Evolutionary conservation across 352 stramenopile species (phyloP).

Genomic region (Globisporangium okanoganense): DNA sequence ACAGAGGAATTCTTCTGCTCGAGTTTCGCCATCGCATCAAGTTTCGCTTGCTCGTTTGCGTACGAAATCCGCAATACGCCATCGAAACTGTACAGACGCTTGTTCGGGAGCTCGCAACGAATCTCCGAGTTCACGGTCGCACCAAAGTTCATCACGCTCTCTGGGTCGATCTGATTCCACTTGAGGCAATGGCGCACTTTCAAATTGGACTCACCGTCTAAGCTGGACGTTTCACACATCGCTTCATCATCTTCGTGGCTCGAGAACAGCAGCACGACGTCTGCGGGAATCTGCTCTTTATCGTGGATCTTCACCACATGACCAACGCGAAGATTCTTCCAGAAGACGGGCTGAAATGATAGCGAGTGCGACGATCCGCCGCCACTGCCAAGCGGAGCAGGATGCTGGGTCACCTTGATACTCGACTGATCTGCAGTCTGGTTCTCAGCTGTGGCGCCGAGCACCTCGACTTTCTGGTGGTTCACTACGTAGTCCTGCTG

Average conservation of each 20-base stretch:
- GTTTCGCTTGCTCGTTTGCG: slow-evolving; percentile 24
- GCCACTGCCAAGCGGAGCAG: neutral
- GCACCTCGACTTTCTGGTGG: slow-evolving; percentile 48
- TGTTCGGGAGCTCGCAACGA: slow-evolving; percentile 75
- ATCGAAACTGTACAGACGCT: slow-evolving; percentile 80
- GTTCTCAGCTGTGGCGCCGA: slow-evolving; percentile 25
- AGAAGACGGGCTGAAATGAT: slow-evolving; percentile 71
- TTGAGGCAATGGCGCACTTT: slow-evolving; percentile 71
- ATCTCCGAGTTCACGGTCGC: slow-evolving; percentile 53
- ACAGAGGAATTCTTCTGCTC: neutral
- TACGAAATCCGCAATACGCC: slow-evolving; percentile 48
- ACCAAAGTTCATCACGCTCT: slow-evolving; percentile 43
- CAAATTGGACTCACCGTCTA: slow-evolving; percentile 82
- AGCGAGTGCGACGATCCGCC: slow-evolving; percentile 2
- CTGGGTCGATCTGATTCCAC: slow-evolving; percentile 44
- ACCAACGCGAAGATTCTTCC: slow-evolving; percentile 85
- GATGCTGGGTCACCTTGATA: slow-evolving; percentile 11
- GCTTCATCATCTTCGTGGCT: slow-evolving; percentile 65
- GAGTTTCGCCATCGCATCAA: slow-evolving; percentile 2
- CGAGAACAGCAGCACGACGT: slow-evolving; percentile 88
- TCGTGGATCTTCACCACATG: slow-evolving; percentile 88
- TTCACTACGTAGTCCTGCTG: slow-evolving; percentile 75
- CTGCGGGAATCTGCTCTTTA: slow-evolving; percentile 87
- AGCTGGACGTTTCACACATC: slow-evolving; percentile 81
- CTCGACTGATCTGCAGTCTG: slow-evolving; percentile 11